Evolutionary conservation across 225 moss, liverwort and hornwort genomes (phyloP).

Genomic region (Polytrichum formosum): DNA sequence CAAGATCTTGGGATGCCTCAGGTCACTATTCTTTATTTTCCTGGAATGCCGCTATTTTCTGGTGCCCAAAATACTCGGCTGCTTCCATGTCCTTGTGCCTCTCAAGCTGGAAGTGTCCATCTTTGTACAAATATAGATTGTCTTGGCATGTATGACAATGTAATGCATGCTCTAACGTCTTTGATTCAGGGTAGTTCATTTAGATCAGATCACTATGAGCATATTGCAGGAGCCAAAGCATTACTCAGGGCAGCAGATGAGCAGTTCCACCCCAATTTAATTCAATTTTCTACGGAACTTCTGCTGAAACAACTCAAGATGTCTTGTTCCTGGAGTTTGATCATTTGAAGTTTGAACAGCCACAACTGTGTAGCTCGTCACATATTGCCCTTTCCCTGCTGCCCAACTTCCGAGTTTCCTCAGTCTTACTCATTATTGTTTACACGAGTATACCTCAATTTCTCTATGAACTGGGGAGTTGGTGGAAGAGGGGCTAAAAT

Average conservation of each 20-base stretch:
- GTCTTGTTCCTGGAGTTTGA: no score
- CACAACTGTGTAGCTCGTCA: no score
- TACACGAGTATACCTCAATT: no score
- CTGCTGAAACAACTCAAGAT: no score
- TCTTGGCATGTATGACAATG: conserved; percentile 17
- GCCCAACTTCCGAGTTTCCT: no score
- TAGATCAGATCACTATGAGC: conserved; percentile 21
- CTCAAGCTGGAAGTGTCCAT: conserved; percentile 9
- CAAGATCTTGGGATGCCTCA: conserved; percentile 6
- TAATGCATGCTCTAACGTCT: conserved; percentile 14
- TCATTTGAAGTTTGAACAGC: no score
- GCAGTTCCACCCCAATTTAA: conserved; percentile 21
- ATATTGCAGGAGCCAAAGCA: conserved; percentile 16
- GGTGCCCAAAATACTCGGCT: conserved; percentile 10
- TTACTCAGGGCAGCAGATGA: conserved; percentile 13
- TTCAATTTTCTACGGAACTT: background rate
- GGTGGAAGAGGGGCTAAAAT: no score
- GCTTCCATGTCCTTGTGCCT: conserved; percentile 13
- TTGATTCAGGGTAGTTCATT: conserved; percentile 3
- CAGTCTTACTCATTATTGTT: no score
- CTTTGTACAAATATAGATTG: conserved; percentile 43
- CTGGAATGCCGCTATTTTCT: conserved; percentile 19
- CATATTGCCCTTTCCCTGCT: no score
- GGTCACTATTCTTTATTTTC: conserved; percentile 27
- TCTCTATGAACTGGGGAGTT: no score